Evolutionary conservation across 2,329 filamentous ascomycete genomes (phyloP).

Genomic region (Ilyonectria destructans): DNA sequence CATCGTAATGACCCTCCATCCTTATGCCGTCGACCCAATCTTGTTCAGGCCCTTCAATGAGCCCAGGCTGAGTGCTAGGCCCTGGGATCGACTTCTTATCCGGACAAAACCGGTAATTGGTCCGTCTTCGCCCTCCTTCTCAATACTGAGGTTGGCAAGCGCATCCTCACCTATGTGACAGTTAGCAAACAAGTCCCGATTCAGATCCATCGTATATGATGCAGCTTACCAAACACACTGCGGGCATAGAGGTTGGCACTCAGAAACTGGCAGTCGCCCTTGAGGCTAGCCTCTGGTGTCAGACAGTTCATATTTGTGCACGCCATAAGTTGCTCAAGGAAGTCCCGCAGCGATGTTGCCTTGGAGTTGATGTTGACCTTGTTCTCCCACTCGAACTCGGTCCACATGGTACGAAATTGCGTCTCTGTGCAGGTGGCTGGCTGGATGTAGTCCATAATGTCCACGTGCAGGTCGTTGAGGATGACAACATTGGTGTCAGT

Average conservation of each 20-base stretch:
- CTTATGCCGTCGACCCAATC: slow-evolving; percentile 65
- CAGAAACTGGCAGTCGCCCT: slow-evolving; percentile 98
- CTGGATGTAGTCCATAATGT: slow-evolving; percentile 99
- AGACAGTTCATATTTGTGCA: slow-evolving; percentile 99
- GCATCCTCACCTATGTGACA: slow-evolving; percentile 90
- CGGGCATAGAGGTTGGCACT: slow-evolving; percentile 97
- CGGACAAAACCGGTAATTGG: slow-evolving; percentile 97
- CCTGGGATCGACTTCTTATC: slow-evolving; percentile 97
- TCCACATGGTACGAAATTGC: slow-evolving; percentile 99
- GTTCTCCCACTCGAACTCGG: slow-evolving; percentile 99
- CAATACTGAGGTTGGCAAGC: slow-evolving; percentile 95
- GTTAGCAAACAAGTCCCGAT: slow-evolving; percentile 43
- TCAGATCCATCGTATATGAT: background rate
- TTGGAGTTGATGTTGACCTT: slow-evolving; percentile 99
- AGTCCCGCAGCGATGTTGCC: slow-evolving; percentile 91
- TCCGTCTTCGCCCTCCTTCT: slow-evolving; percentile 96
- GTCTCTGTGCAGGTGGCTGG: slow-evolving; percentile 97
- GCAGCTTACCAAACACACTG: slow-evolving; percentile 94
- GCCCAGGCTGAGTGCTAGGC: slow-evolving; percentile 92
- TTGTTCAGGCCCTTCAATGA: slow-evolving; percentile 96
- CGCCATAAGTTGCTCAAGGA: slow-evolving; percentile 95
- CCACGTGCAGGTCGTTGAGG: slow-evolving; percentile 96
- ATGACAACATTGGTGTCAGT: slow-evolving; percentile 98
- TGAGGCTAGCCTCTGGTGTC: slow-evolving; percentile 95
- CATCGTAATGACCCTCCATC: slow-evolving; percentile 25